Evolutionary conservation across 371 early-diverging fungal species (phyloP).

Genomic region (Mortierella sp.): DNA sequence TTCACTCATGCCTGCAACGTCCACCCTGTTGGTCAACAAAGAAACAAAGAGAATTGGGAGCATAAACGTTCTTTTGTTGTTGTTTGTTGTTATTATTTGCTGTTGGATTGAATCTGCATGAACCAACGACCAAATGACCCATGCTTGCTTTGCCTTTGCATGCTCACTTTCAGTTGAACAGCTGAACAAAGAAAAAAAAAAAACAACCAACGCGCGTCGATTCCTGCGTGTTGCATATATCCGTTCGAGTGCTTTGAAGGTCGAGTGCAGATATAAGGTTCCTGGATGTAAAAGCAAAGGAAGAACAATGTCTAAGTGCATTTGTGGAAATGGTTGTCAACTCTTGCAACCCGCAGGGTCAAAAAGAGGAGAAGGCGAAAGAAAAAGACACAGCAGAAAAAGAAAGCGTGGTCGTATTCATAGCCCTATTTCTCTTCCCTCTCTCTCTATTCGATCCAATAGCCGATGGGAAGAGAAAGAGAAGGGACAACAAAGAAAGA

Average conservation of each 20-base stretch:
- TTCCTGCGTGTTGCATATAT: too few relatives aligned
- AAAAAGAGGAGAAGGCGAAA: neutral
- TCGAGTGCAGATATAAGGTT: too few relatives aligned
- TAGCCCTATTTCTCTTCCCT: neutral
- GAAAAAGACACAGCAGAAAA: conserved; percentile 1
- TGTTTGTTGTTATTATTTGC: neutral
- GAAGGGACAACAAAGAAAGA: neutral
- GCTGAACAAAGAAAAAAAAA: neutral
- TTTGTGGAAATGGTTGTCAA: neutral
- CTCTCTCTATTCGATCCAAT: neutral
- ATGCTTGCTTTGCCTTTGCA: neutral
- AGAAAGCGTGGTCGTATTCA: neutral
- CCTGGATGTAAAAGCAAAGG: too few relatives aligned
- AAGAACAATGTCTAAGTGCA: neutral
- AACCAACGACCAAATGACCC: conserved; percentile 4
- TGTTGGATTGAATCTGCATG: neutral
- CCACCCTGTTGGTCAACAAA: neutral
- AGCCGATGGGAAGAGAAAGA: neutral
- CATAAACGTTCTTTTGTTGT: neutral
- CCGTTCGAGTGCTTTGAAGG: too few relatives aligned
- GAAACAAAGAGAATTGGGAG: neutral
- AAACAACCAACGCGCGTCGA: neutral
- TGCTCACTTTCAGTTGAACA: neutral
- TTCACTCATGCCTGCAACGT: neutral
- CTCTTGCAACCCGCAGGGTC: neutral